Evolutionary conservation across 495 filamentous ascomycete species (phyloP), one percentile per base, ranked within the genome.

Genomic region (Immersiella caudata): DNA sequence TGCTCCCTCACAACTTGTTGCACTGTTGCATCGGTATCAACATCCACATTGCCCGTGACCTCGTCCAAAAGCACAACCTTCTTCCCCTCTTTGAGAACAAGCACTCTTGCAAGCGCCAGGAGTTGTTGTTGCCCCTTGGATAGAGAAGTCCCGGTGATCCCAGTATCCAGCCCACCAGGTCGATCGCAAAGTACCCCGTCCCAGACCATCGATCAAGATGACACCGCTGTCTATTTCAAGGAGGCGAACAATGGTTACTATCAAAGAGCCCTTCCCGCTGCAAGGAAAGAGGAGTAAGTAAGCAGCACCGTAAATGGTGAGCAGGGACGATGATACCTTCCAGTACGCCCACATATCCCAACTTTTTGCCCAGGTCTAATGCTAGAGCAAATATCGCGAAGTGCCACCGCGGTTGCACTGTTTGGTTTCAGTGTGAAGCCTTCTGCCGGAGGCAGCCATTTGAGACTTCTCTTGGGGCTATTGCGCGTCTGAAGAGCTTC

Each of bases 191-290:
- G 27, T 54, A 88, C 71, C 29, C 79, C 75, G 8, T 77, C 67
- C 71, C 79, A 81, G 27, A 87, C 83, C 84, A 75, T 97, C 93
- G 72, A 97, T 93, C 71, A 82, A 89, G 69, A 97, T 93, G 67
- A 84, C 83, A 49, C 93, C 93, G 46, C 84, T 79, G 62, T 81
- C 80, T 7, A 91, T 85, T 72, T 97, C 93, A 67, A 97, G 95
- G 62, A 97, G 92, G 50, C 93, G 88, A 83, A 97, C 95, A 12
- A 97, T 82, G 22, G 93, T 87, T 69, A 96, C 82, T 5, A 94
- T 94, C 62, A 97, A 82, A 3, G 93, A 94, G 69, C 91, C 94
- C 80, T 97, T 97, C 70, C 93, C 93, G 36, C 67, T 68, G 26
- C 2, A 46, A 14, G 40, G 2, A 46, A 14, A 5, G 40, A 12